Evolutionary conservation across 345 rosid genomes (phyloP).

Genomic region (Sonneratia caseolaris): DNA sequence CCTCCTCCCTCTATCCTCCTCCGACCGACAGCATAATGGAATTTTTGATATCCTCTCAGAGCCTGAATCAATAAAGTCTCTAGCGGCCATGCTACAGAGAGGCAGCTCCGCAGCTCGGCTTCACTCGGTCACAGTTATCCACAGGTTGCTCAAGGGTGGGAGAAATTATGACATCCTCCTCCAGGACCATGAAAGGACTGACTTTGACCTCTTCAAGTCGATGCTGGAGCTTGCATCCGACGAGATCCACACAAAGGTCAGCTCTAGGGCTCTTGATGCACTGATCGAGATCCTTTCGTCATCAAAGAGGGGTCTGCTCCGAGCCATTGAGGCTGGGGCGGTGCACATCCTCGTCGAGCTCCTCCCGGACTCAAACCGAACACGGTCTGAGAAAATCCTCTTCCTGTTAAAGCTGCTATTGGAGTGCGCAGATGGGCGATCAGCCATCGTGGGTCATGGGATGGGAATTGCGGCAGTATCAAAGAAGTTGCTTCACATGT

Average conservation of each 20-base stretch:
- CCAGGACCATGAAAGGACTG: conserved; percentile 17
- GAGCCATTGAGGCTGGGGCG: conserved; percentile 25
- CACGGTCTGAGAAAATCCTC: conserved; percentile 24
- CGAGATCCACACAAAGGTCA: conserved; percentile 23
- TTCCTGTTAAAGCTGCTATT: conserved; percentile 20
- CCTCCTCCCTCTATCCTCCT: conserved; percentile 10
- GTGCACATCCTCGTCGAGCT: conserved; percentile 24
- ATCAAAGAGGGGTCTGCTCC: conserved; percentile 17
- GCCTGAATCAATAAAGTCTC: conserved; percentile 16
- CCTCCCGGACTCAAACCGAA: conserved; percentile 23
- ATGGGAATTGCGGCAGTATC: conserved; percentile 27
- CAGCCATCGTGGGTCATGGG: conserved; percentile 21
- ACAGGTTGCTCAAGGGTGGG: conserved; percentile 13
- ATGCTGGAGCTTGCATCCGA: conserved; percentile 28
- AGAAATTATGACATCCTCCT: conserved; percentile 8
- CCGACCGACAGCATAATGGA: conserved; percentile 4
- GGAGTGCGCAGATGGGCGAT: conserved; percentile 27
- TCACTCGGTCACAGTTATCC: conserved; percentile 15
- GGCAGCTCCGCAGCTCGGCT: conserved; percentile 28
- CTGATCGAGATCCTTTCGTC: conserved; percentile 3
- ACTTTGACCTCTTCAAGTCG: conserved; percentile 22
- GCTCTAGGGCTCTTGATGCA: too few species aligned
- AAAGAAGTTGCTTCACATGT: conserved; percentile 17
- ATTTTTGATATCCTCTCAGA: conserved; percentile 9
- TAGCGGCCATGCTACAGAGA: conserved; percentile 20